Percentiles rank a stretch among this genome's conserved stretches.
Conservation (phyloP, 2,329 filamentous ascomycete genomes). For the Alternaria brassicicola region DNA sequence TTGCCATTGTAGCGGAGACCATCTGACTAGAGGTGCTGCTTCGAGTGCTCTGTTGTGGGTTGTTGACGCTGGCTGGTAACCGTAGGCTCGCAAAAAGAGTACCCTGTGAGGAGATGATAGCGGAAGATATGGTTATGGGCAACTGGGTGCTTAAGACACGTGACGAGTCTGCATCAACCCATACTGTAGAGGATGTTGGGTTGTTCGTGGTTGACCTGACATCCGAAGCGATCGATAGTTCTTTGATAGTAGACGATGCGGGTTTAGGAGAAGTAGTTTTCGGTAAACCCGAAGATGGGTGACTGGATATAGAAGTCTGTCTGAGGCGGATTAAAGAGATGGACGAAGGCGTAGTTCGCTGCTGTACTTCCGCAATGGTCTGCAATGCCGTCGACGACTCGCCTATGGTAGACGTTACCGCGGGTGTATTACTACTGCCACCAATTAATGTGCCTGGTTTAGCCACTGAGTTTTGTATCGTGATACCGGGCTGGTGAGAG, state of each 20-base stretch:
- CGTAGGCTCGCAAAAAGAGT: neutral
- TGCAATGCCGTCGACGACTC: neutral
- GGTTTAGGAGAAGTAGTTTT: neutral
- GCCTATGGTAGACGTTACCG: neutral
- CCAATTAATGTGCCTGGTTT: neutral
- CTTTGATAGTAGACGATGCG: neutral
- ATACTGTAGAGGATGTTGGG: neutral
- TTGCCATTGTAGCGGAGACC: neutral
- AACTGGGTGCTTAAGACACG: neutral
- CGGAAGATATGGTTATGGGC: too few relatives aligned
- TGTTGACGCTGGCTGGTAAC: neutral
- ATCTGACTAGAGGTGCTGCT: neutral
- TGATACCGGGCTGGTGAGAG: neutral
- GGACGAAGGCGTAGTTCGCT: neutral
- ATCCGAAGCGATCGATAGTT: neutral
- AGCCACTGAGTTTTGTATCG: neutral
- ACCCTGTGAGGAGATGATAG: neutral
- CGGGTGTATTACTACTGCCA: neutral
- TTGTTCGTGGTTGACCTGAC: neutral
- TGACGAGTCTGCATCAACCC: neutral
- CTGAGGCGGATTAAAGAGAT: neutral
- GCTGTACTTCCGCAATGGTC: neutral
- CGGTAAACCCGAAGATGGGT: neutral
- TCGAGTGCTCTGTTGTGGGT: neutral
- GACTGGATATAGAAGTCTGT: neutral